These are phyloP conservation scores for Carex littledalei DNA, from an alignment of 176 grass and related monocot species.

Conservation along the genomic window DNA sequence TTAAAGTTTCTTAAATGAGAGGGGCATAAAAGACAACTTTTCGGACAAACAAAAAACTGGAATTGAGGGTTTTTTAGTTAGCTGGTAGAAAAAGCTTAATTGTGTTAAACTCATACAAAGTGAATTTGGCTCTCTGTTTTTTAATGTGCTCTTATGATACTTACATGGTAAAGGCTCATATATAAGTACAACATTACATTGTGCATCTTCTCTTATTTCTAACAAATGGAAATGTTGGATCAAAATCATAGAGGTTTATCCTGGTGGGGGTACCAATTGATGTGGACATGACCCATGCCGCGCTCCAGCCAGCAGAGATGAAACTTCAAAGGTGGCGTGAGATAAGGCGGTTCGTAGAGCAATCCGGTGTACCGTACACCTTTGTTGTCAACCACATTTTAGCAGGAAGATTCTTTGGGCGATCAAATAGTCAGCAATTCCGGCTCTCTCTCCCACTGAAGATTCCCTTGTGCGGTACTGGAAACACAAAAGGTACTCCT, in stretches of 20 bases:
- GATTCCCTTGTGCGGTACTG: conserved; percentile 18
- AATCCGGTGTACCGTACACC: conserved; percentile 22
- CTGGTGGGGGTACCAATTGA: conserved; percentile 9
- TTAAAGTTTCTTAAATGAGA: background rate
- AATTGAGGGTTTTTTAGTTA: background rate
- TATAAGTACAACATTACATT: background rate
- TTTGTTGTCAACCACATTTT: background rate
- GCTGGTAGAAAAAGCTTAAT: background rate
- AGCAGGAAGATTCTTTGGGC: conserved; percentile 10
- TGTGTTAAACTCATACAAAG: background rate
- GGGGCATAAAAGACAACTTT: background rate
- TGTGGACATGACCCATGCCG: conserved; percentile 5
- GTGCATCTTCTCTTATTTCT: background rate
- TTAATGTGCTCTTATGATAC: background rate
- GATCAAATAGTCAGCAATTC: background rate
- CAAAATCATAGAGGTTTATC: conserved; percentile 20
- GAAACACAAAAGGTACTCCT: conserved; percentile 24
- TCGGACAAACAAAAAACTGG: too few species aligned
- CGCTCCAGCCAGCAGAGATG: conserved; percentile 5
- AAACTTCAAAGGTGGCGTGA: background rate
- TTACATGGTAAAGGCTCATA: background rate
- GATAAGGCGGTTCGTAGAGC: conserved; percentile 5
- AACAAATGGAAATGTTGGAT: background rate
- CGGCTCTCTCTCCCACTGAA: background rate
- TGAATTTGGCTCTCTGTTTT: background rate